Percentiles rank a stretch among this genome's conserved stretches.
These are phyloP conservation scores for Avena atlantica DNA, from an alignment of 176 grass and related monocot species.

Conservation along the genomic window DNA sequence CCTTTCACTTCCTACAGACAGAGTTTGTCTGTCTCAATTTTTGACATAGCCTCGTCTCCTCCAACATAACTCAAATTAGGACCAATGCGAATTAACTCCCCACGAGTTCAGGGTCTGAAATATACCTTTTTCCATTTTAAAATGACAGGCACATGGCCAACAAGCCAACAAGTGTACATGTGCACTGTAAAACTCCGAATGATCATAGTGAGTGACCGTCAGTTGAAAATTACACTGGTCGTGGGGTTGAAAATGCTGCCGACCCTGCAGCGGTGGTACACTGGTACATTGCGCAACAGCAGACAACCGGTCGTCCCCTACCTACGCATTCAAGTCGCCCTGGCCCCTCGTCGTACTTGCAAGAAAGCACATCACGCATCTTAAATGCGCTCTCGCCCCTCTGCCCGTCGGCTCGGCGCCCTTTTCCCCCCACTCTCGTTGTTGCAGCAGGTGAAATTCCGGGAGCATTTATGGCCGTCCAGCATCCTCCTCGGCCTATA, in stretches of 20 bases:
- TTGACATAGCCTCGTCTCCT: too few species aligned
- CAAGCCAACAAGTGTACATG: neutral
- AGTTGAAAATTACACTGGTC: neutral
- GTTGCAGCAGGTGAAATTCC: slow-evolving; percentile 65
- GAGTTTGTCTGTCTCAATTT: too few species aligned
- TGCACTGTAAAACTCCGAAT: neutral
- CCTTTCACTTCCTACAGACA: too few species aligned
- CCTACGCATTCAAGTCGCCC: slow-evolving; percentile 44
- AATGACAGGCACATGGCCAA: too few species aligned
- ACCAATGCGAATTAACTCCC: too few species aligned
- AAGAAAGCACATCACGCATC: slow-evolving; percentile 38
- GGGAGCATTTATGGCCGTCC: slow-evolving; percentile 72
- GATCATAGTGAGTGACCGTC: neutral
- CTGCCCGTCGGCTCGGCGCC: slow-evolving; percentile 16
- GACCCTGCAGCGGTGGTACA: neutral
- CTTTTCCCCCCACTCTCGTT: neutral
- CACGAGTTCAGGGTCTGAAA: too few species aligned
- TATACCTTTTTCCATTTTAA: too few species aligned
- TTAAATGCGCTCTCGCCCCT: slow-evolving; percentile 40
- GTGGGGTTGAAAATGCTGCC: slow-evolving; percentile 1
- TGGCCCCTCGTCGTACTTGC: slow-evolving; percentile 46
- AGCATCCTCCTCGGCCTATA: slow-evolving; percentile 60
- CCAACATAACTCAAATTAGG: too few species aligned
- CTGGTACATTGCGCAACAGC: slow-evolving; percentile 32
- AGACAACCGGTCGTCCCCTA: slow-evolving; percentile 53